Evolutionary conservation across 2,329 filamentous ascomycete genomes (phyloP).

Genomic region (Blastomyces parvus): DNA sequence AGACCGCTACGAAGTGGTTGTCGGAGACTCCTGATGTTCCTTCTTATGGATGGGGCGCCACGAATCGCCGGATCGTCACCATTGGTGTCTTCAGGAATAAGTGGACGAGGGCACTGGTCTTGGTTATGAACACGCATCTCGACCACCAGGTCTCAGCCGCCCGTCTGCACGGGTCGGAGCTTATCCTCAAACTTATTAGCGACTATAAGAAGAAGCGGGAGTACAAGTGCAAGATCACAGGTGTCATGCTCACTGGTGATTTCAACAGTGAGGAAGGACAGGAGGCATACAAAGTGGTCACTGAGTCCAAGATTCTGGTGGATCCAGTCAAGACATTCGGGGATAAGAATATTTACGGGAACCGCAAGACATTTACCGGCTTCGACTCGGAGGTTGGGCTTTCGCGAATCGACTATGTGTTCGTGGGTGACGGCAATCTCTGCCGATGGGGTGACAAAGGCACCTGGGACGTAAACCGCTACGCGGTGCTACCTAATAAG

Average conservation of each 20-base stretch:
- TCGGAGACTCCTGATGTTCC: conserved; percentile 60
- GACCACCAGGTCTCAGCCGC: conserved; percentile 44
- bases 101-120: conserved; percentile 33
- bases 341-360: conserved; percentile 3
- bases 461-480: conserved; percentile 39
- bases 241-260: conserved; percentile 46
- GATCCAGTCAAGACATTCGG: background rate
- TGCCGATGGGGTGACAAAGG: background rate
- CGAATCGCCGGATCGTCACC: conserved; percentile 46
- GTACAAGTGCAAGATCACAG: conserved; percentile 26
- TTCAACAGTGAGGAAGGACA: conserved; percentile 45
- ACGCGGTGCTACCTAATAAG: conserved; percentile 44
- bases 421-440: conserved; percentile 30
- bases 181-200: conserved; percentile 40
- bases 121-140: conserved; percentile 49
- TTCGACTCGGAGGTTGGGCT: conserved; percentile 28
- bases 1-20: conserved; percentile 64
- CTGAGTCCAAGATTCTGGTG: background rate
- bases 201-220: conserved; percentile 21
- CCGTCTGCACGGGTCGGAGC: conserved; percentile 42
- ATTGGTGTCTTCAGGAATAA: conserved; percentile 44
- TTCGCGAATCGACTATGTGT: conserved; percentile 45
- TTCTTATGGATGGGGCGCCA: conserved; percentile 65
- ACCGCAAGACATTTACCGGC: conserved; percentile 32
- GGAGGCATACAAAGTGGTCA: conserved; percentile 39